Conservation (phyloP, 306 rosid genomes). For the Aeschynomene evenia region DNA sequence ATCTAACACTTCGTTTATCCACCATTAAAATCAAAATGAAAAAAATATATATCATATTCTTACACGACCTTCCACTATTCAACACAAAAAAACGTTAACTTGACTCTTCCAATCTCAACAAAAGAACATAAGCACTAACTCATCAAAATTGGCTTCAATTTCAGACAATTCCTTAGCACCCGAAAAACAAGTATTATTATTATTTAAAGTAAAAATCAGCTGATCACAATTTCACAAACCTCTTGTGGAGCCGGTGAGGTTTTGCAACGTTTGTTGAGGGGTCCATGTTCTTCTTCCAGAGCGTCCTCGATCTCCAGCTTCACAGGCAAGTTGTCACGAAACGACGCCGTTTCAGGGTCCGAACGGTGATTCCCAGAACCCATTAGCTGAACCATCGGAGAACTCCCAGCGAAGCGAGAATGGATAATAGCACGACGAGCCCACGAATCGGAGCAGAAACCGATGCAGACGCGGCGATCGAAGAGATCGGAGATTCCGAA, state of each 20-base stretch:
- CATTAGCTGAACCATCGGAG: constrained; percentile 64
- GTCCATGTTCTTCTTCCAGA: constrained; percentile 59
- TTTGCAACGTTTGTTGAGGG: constrained; percentile 64
- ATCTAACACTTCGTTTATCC: not conserved
- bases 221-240: constrained; percentile 35
- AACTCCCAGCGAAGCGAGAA: not conserved
- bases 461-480: not conserved
- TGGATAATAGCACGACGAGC: not conserved
- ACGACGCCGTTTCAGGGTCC: constrained; percentile 42
- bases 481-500: constrained; percentile 33
- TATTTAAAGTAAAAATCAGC: not conserved
- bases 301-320: constrained; percentile 79
- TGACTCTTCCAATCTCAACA: constrained; percentile 2
- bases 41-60: not conserved
- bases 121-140: not conserved
- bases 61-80: not conserved
- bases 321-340: constrained; percentile 49
- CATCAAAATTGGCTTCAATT: not conserved
- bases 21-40: not conserved
- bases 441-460: not conserved
- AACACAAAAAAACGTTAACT: not conserved
- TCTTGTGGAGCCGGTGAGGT: constrained; percentile 42
- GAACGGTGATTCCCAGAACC: constrained; percentile 47
- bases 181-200: not conserved
- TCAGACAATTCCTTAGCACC: not conserved